phyloP scores from a whole-genome alignment of 306 rosid species.

The Leucaena leucocephala region DNA sequence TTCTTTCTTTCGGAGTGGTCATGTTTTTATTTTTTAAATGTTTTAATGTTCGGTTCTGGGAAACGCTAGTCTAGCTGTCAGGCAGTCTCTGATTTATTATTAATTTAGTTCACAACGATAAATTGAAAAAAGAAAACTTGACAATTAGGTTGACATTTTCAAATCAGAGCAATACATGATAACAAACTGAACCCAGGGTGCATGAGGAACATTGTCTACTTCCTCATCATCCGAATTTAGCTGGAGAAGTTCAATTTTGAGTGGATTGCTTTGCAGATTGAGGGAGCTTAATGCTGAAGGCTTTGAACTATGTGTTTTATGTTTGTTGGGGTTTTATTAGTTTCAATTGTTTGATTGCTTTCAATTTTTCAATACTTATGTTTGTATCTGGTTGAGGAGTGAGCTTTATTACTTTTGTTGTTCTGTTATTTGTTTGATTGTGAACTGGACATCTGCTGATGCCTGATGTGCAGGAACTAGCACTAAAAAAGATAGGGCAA shows the following conservation, averaged over 20 bases:
- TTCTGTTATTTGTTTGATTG: slow-evolving; percentile 19
- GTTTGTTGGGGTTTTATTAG: neutral
- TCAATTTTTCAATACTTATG: neutral
- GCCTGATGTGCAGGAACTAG: slow-evolving; percentile 61
- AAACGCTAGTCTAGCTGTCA: neutral
- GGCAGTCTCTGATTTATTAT: slow-evolving; percentile 10
- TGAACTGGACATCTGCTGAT: slow-evolving; percentile 33
- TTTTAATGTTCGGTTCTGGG: slow-evolving; percentile 3
- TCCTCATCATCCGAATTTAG: neutral
- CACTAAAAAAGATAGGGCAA: slow-evolving; percentile 66
- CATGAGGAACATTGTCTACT: neutral
- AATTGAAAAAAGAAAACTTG: neutral
- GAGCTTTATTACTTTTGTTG: neutral
- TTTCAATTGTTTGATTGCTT: slow-evolving; percentile 9
- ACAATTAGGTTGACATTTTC: neutral
- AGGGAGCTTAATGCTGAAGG: neutral
- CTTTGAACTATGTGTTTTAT: slow-evolving; percentile 14
- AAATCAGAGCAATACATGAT: neutral
- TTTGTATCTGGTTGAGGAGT: neutral
- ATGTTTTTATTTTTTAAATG: neutral
- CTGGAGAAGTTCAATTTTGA: neutral
- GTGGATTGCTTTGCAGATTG: neutral
- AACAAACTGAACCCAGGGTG: neutral
- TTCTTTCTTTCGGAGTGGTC: neutral
- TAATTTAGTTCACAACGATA: neutral